Percentiles rank a stretch among this genome's conserved stretches.
Conservation (phyloP, 345 rosid species). For the Firmiana major region DNA sequence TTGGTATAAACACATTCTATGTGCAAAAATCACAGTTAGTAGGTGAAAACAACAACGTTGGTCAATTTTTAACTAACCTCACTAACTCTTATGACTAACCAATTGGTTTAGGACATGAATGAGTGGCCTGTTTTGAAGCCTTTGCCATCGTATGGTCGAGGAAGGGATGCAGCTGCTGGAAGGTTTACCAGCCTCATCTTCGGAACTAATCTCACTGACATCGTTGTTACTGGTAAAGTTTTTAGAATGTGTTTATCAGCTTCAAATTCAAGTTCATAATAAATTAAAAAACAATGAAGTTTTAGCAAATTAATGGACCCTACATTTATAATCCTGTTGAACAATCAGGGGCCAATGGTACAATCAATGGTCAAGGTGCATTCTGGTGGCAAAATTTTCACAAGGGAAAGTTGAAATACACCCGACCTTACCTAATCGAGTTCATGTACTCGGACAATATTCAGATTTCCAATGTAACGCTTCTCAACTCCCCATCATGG, state of each 20-base stretch:
- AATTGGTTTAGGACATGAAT: conserved; percentile 39
- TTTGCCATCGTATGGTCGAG: conserved; percentile 88
- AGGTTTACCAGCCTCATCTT: conserved; percentile 73
- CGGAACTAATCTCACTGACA: conserved; percentile 89
- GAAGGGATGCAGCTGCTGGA: conserved; percentile 85
- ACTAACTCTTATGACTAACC: not conserved
- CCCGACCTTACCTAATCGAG: conserved; percentile 83
- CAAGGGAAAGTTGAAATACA: conserved; percentile 68
- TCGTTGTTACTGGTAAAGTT: conserved; percentile 62
- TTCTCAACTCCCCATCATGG: conserved; percentile 90
- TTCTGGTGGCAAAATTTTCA: conserved; percentile 90
- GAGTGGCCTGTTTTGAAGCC: conserved; percentile 73
- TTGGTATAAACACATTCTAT: not conserved
- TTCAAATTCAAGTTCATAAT: no score
- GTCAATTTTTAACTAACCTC: not conserved
- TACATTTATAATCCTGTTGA: not conserved
- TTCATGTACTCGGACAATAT: conserved; percentile 60
- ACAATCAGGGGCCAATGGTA: conserved; percentile 63
- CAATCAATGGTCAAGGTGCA: conserved; percentile 86
- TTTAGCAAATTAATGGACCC: not conserved
- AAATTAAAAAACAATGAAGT: no score
- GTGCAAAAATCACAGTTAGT: not conserved
- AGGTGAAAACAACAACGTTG: not conserved
- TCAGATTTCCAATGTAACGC: conserved; percentile 80
- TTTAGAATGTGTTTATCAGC: not conserved